These are phyloP conservation scores for Cercophora scortea DNA, from an alignment of 495 filamentous ascomycete species.

Conservation along the genomic window DNA sequence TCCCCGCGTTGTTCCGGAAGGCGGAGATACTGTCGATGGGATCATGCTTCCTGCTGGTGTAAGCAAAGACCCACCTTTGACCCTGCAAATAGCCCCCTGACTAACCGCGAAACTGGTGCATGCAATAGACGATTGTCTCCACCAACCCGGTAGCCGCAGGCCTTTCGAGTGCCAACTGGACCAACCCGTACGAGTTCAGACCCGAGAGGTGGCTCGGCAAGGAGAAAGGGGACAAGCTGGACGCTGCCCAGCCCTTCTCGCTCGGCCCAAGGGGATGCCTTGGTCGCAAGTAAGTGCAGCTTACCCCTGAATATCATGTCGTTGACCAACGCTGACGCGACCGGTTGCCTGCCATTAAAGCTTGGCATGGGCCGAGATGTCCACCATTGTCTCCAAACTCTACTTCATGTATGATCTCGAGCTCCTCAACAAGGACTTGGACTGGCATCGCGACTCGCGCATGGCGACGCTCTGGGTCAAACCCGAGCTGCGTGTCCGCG, in stretches of 20 bases:
- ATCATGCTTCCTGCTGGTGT: slow-evolving; percentile 30
- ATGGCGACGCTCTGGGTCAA: neutral
- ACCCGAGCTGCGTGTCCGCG: neutral
- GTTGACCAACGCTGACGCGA: neutral
- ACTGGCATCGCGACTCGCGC: neutral
- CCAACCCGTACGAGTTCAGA: neutral
- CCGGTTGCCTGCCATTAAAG: neutral
- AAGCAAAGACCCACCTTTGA: slow-evolving; percentile 10
- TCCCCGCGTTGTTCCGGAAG: slow-evolving; percentile 32
- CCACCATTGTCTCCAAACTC: neutral
- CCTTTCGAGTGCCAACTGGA: slow-evolving; percentile 38
- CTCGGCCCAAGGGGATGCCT: slow-evolving; percentile 49
- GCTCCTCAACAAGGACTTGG: neutral
- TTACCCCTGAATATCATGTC: too few relatives aligned
- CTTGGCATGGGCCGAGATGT: neutral
- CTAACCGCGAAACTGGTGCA: neutral
- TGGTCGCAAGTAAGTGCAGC: slow-evolving; percentile 43
- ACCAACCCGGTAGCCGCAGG: slow-evolving; percentile 34
- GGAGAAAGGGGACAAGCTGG: slow-evolving; percentile 34
- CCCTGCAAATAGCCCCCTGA: too few relatives aligned
- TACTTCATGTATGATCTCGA: neutral
- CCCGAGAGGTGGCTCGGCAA: slow-evolving; percentile 1
- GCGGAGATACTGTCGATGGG: slow-evolving; percentile 37
- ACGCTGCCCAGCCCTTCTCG: slow-evolving; percentile 43
- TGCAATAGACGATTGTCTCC: neutral